These are phyloP conservation scores for Arabidopsis lyrata DNA, from an alignment of 441 rosid genomes.

Conservation along the genomic window DNA sequence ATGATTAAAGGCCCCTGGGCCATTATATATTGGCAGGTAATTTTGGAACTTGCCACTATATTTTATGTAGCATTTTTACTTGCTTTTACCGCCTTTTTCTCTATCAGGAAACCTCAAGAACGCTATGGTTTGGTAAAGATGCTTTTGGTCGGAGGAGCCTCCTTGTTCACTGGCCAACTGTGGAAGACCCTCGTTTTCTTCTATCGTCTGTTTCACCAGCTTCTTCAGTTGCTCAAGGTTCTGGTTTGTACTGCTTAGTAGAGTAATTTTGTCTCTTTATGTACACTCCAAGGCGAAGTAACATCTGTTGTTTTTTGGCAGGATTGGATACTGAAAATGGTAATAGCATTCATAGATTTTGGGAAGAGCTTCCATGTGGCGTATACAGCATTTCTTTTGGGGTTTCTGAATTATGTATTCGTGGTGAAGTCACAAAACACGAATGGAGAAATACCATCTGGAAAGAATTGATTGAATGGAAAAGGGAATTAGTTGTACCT, in stretches of 20 bases:
- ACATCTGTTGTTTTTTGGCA: conserved; percentile 38
- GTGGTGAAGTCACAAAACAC: conserved; percentile 66
- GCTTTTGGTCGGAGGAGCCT: conserved; percentile 90
- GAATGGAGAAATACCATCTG: conserved; percentile 63
- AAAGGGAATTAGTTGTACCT: conserved; percentile 69
- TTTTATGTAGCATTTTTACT: conserved; percentile 5
- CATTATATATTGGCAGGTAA: conserved; percentile 88
- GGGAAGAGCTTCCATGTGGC: conserved; percentile 96
- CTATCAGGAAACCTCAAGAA: conserved; percentile 68
- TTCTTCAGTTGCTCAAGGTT: conserved; percentile 51
- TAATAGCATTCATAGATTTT: conserved; percentile 48
- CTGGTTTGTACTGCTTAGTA: conserved; percentile 61
- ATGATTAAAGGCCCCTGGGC: conserved; percentile 85
- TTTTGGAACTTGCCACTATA: conserved; percentile 27
- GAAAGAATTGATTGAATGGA: conserved; percentile 73
- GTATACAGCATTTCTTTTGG: conserved; percentile 65
- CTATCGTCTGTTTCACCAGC: conserved; percentile 78
- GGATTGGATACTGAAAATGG: conserved; percentile 60
- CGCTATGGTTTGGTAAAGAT: conserved; percentile 94
- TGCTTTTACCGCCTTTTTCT: conserved; percentile 9
- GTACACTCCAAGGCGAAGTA: background rate
- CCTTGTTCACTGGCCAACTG: conserved; percentile 87
- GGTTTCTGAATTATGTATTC: conserved; percentile 43
- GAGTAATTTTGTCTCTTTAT: conserved; percentile 31
- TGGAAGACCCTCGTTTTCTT: conserved; percentile 65